A percentile compares a stretch with the other conserved stretches of the same genome.
Evolutionary conservation across 73 alveolate species (phyloP).

Genomic region (Tetrahymena thermophila): DNA sequence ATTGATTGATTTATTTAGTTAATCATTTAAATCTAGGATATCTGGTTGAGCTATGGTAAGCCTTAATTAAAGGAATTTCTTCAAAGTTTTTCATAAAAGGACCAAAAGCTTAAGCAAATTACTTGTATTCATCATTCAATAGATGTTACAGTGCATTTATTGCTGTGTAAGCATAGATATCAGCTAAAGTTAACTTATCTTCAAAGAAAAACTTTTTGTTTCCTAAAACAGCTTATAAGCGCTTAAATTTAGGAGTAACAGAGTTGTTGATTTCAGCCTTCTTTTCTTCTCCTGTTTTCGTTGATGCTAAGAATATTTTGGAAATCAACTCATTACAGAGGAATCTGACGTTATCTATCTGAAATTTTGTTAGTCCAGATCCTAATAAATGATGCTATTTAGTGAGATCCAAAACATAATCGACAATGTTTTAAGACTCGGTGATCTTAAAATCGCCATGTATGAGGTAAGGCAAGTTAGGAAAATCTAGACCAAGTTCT

Average conservation of each 20-base stretch:
- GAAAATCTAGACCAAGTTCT: no score
- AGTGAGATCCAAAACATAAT: neutral
- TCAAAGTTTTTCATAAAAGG: neutral
- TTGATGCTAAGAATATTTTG: neutral
- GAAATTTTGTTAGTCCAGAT: neutral
- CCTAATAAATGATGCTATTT: neutral
- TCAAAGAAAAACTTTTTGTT: no score
- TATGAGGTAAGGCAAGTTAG: no score
- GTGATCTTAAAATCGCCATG: no score
- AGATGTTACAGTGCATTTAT: neutral
- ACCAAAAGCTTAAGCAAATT: no score
- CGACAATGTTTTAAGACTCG: no score
- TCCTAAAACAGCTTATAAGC: no score
- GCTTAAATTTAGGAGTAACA: no score
- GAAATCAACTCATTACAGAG: neutral
- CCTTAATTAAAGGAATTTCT: neutral
- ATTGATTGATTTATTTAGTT: no score
- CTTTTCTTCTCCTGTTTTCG: neutral
- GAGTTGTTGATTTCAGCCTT: neutral
- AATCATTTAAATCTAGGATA: neutral
- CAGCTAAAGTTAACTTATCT: neutral
- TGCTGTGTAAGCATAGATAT: neutral
- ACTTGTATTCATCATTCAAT: neutral
- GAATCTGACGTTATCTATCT: neutral
- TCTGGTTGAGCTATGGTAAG: neutral